Evolutionary conservation across 495 filamentous ascomycete genomes (phyloP).

Genomic region (Neurospora sublineolata): DNA sequence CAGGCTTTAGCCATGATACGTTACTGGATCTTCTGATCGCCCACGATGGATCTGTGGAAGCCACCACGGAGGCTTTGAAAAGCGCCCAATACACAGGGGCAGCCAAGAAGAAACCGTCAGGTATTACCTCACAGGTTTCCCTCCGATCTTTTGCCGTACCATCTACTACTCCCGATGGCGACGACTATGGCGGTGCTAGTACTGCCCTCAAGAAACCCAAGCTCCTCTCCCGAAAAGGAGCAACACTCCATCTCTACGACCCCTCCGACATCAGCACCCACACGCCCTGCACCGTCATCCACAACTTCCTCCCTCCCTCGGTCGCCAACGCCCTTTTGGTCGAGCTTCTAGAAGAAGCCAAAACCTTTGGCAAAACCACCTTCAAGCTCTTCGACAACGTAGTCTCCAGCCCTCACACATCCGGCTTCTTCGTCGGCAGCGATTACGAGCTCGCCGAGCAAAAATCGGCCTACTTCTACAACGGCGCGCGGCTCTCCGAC

Average conservation of each 20-base stretch:
- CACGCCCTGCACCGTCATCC: slow-evolving; percentile 83
- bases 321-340: slow-evolving; percentile 60
- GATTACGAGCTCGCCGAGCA: slow-evolving; percentile 50
- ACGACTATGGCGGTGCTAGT: slow-evolving; percentile 11
- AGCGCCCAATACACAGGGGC: background rate
- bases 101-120: slow-evolving; percentile 19
- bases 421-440: slow-evolving; percentile 67
- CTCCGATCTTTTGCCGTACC: slow-evolving; percentile 36
- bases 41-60: slow-evolving; percentile 63
- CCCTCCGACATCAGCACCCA: slow-evolving; percentile 65
- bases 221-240: slow-evolving; percentile 57
- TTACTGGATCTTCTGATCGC: slow-evolving; percentile 71
- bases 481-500: slow-evolving; percentile 60
- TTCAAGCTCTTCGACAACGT: slow-evolving; percentile 82
- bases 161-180: slow-evolving; percentile 20
- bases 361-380: slow-evolving; percentile 57
- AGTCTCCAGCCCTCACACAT: slow-evolving; percentile 70
- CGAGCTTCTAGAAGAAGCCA: slow-evolving; percentile 66
- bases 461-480: slow-evolving; percentile 73
- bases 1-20: slow-evolving; percentile 45
- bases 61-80: slow-evolving; percentile 43
- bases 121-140: slow-evolving; percentile 42
- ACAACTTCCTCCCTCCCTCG: slow-evolving; percentile 68
- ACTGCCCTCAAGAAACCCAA: slow-evolving; percentile 32
- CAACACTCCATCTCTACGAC: slow-evolving; percentile 70